A percentile compares a stretch with the other conserved stretches of the same genome.
Evolutionary conservation across 1,284 basidiomycete species (phyloP).

Genomic region (Cutaneotrichosporon mucoides): DNA sequence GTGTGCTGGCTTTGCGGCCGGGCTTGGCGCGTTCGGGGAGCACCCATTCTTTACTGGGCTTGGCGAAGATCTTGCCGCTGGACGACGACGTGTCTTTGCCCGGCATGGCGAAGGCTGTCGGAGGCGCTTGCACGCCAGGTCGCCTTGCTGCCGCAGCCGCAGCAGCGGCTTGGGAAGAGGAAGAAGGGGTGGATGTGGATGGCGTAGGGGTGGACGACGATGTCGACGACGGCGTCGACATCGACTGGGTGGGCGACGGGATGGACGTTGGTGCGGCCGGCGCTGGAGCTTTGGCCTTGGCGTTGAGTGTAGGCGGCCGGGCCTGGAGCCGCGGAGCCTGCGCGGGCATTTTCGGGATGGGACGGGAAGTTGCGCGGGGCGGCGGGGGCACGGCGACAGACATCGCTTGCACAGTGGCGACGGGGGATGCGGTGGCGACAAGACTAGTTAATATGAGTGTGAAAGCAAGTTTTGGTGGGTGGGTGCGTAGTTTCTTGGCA

Average conservation of each 20-base stretch:
- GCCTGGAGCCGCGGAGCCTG: no score
- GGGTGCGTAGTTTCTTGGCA: neutral
- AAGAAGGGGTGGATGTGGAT: neutral
- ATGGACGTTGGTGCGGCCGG: neutral
- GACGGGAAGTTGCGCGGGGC: neutral
- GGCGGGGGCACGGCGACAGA: slow-evolving; percentile 6
- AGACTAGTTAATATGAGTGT: neutral
- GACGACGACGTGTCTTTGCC: slow-evolving; percentile 48
- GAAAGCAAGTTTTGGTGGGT: neutral
- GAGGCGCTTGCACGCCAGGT: neutral
- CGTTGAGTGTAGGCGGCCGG: no score
- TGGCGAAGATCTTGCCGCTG: slow-evolving; percentile 48
- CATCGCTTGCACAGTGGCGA: neutral
- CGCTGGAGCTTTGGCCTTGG: no score
- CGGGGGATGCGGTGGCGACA: neutral
- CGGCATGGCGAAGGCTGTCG: slow-evolving; percentile 5
- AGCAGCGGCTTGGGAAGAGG: slow-evolving; percentile 6
- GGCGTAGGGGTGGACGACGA: no score
- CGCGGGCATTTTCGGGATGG: slow-evolving; percentile 12
- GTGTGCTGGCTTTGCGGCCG: slow-evolving; percentile 80
- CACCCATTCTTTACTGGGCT: slow-evolving; percentile 80
- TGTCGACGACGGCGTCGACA: no score
- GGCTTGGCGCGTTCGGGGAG: slow-evolving; percentile 84
- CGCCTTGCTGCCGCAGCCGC: neutral
- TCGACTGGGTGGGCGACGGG: neutral